Evolutionary conservation across 805 yeast genomes (phyloP).

Genomic region (Ogataea nakhonphanomensis): DNA sequence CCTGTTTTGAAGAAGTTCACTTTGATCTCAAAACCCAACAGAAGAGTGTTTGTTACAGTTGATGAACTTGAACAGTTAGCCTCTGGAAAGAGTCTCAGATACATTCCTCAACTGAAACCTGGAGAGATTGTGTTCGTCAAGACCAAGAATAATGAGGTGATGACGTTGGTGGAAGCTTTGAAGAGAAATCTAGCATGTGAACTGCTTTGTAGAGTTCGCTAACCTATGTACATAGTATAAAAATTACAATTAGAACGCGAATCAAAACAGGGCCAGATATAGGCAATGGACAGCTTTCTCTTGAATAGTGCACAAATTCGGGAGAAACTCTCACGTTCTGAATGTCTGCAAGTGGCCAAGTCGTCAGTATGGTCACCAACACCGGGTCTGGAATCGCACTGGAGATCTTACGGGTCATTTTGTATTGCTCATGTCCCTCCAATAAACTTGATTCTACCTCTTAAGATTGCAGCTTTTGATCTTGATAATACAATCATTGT

Average conservation of each 20-base stretch:
- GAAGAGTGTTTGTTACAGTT: conserved; percentile 60
- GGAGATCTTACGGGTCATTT: conserved; percentile 14
- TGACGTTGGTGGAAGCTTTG: conserved; percentile 83
- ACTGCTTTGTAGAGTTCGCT: conserved; percentile 68
- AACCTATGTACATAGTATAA: conserved; percentile 8
- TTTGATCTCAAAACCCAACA: conserved; percentile 80
- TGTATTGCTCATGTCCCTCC: conserved; percentile 9
- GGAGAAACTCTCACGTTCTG: no score
- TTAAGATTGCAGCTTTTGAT: conserved; percentile 71
- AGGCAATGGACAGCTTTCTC: no score
- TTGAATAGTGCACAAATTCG: no score
- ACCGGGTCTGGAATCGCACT: not conserved
- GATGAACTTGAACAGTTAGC: conserved; percentile 71
- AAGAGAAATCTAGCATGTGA: conserved; percentile 68
- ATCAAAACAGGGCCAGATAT: not conserved
- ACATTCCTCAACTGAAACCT: conserved; percentile 77
- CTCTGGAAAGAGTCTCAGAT: conserved; percentile 70
- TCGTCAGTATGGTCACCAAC: not conserved
- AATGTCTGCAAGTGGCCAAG: not conserved
- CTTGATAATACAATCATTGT: conserved; percentile 74
- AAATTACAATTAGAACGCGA: conserved; percentile 11
- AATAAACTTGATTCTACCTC: conserved; percentile 4
- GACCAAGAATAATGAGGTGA: conserved; percentile 48
- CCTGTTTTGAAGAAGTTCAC: conserved; percentile 73
- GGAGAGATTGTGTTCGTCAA: conserved; percentile 81